phyloP scores from a whole-genome alignment of 352 stramenopile genomes.

The Phytopythium vexans region DNA sequence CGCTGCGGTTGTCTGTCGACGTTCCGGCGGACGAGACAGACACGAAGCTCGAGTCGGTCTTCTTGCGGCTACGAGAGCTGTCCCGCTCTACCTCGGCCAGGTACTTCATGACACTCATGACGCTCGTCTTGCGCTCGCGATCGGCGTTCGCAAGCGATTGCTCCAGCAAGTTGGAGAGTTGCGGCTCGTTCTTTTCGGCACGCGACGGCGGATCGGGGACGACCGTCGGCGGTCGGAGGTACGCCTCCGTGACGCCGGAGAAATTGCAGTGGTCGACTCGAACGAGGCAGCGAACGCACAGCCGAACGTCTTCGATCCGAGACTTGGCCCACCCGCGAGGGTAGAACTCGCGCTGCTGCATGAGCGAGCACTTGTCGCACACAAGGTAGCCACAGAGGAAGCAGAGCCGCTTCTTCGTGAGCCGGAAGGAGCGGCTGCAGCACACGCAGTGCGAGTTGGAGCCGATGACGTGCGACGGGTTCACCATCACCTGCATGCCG shows the following conservation, averaged over 20 bases:
- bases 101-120: conserved; percentile 44
- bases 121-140: conserved; percentile 19
- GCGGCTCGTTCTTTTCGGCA: conserved; percentile 11
- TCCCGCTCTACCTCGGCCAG: conserved; percentile 33
- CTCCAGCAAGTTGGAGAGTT: conserved; percentile 18
- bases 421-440: conserved; percentile 34
- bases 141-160: conserved; percentile 28
- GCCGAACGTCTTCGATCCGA: conserved; percentile 34
- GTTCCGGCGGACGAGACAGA: background rate
- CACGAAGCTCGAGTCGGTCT: conserved; percentile 2
- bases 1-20: background rate
- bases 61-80: background rate
- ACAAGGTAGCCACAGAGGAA: conserved; percentile 50
- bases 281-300: conserved; percentile 42
- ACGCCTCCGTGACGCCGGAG: conserved; percentile 30
- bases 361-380: conserved; percentile 41
- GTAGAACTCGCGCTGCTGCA: conserved; percentile 35
- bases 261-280: conserved; percentile 41
- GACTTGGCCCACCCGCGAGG: conserved; percentile 16
- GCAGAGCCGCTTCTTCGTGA: conserved; percentile 32
- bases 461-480: conserved; percentile 23
- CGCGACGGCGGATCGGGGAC: conserved; percentile 15
- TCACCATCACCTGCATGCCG: conserved; percentile 41
- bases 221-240: conserved; percentile 25
- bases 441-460: conserved; percentile 34